Percentiles rank a stretch among this genome's conserved stretches.
Conservation (phyloP, 768 basidiomycete species). For the Phlebiopsis flavidoalba region DNA sequence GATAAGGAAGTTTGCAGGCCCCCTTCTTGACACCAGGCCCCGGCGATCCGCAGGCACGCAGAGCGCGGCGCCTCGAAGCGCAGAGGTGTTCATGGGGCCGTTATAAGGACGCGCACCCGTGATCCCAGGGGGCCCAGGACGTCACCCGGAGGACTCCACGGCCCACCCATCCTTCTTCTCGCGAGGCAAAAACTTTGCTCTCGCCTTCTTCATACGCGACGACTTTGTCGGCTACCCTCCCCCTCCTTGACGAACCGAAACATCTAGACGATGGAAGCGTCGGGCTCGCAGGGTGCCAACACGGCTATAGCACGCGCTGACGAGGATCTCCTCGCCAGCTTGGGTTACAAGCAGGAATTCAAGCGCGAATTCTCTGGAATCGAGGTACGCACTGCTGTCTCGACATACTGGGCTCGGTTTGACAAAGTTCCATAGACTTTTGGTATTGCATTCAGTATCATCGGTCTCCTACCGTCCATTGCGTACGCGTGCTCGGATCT, state of each 20-base stretch:
- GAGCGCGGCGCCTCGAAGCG: background rate
- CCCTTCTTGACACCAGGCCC: background rate
- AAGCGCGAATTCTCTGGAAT: slow-evolving; percentile 12
- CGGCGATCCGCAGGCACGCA: background rate
- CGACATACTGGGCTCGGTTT: background rate
- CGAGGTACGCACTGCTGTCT: slow-evolving; percentile 35
- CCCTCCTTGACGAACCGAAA: background rate
- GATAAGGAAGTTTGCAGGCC: background rate
- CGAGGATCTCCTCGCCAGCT: slow-evolving; percentile 31
- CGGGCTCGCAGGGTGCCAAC: background rate
- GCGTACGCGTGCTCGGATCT: slow-evolving; percentile 24
- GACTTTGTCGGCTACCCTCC: too few species aligned
- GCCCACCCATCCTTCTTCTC: background rate
- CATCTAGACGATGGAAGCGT: background rate
- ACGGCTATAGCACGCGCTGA: slow-evolving; percentile 19
- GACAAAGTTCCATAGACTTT: slow-evolving; percentile 30
- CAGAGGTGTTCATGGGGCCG: background rate
- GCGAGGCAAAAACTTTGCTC: background rate
- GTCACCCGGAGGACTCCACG: slow-evolving; percentile 1
- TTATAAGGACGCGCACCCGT: background rate
- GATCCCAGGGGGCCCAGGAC: background rate
- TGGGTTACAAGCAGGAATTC: slow-evolving; percentile 48
- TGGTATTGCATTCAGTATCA: slow-evolving; percentile 62
- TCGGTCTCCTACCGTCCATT: slow-evolving; percentile 61
- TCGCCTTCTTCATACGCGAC: too few species aligned